Evolutionary conservation across 2,329 filamentous ascomycete genomes (phyloP).

Genomic region (Neonectria faginata): DNA sequence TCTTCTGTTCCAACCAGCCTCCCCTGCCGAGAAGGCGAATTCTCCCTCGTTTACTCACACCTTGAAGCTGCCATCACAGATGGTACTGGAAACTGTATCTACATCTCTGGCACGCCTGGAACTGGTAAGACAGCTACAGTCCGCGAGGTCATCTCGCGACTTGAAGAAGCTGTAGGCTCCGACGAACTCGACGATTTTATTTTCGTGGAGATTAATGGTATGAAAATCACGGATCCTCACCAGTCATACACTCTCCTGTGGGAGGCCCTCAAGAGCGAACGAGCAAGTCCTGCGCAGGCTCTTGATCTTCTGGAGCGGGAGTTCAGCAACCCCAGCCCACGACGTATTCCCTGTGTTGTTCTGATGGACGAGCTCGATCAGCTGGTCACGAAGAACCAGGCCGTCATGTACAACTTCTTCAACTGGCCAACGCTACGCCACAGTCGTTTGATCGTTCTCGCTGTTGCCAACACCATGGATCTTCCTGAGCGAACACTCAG

Average conservation of each 20-base stretch:
- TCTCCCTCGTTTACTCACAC: conserved; percentile 90
- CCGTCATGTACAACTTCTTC: conserved; percentile 99
- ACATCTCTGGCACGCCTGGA: conserved; percentile 98
- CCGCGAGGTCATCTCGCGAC: conserved; percentile 88
- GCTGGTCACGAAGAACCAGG: conserved; percentile 96
- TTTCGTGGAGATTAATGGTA: conserved; percentile 99
- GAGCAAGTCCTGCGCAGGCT: conserved; percentile 91
- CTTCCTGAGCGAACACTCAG: conserved; percentile 93
- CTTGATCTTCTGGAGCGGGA: conserved; percentile 91
- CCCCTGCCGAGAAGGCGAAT: conserved; percentile 92
- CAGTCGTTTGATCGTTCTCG: conserved; percentile 92
- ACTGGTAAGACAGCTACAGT: conserved; percentile 98
- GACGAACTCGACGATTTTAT: conserved; percentile 99
- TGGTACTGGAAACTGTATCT: conserved; percentile 94
- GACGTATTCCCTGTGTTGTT: conserved; percentile 93
- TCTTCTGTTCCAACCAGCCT: conserved; percentile 90
- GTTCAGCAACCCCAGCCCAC: conserved; percentile 90
- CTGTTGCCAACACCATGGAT: conserved; percentile 99
- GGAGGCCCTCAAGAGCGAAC: conserved; percentile 94
- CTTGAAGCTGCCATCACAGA: conserved; percentile 94
- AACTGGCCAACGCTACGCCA: conserved; percentile 96
- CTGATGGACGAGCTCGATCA: conserved; percentile 99
- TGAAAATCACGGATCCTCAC: conserved; percentile 99
- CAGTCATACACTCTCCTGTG: conserved; percentile 95
- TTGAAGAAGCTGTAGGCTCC: conserved; percentile 86